A percentile compares a stretch with the other conserved stretches of the same genome.
phyloP scores from a whole-genome alignment of 1,284 basidiomycete species.

The Marasmius fiardii region DNA sequence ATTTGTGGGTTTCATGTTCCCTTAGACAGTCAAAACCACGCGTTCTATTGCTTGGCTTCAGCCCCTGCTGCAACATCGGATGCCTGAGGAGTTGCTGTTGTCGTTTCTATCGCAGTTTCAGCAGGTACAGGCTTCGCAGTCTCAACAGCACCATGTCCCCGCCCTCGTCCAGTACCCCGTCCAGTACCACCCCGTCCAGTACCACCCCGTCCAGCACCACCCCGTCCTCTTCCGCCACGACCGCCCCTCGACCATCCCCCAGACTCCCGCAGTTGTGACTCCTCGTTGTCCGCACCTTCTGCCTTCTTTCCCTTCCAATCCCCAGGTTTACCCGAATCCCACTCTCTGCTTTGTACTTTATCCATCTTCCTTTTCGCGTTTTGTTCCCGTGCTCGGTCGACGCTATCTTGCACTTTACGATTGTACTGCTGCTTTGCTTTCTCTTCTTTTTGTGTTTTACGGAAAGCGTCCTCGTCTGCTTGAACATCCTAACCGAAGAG shows the following conservation, averaged over 20 bases:
- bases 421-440: constrained; percentile 33
- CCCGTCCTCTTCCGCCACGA: constrained; percentile 22
- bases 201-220: constrained; percentile 5
- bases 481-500: constrained; percentile 54
- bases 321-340: constrained; percentile 73
- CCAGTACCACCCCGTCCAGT: constrained; percentile 3
- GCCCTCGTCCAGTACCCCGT: constrained; percentile 5
- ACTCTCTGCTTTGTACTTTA: constrained; percentile 73
- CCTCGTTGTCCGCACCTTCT: background rate
- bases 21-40: background rate
- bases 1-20: background rate
- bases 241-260: constrained; percentile 24
- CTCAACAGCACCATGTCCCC: background rate
- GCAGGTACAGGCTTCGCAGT: background rate
- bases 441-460: constrained; percentile 50
- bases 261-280: background rate
- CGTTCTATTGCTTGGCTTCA: background rate
- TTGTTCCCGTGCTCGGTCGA: constrained; percentile 68
- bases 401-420: constrained; percentile 47
- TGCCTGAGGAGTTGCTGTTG: background rate
- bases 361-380: constrained; percentile 77
- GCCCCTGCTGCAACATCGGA: background rate
- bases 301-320: constrained; percentile 33
- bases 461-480: constrained; percentile 76
- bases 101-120: background rate